Evolutionary conservation across 305 asterid species (phyloP).

Genomic region (Fraxinus platypoda): DNA sequence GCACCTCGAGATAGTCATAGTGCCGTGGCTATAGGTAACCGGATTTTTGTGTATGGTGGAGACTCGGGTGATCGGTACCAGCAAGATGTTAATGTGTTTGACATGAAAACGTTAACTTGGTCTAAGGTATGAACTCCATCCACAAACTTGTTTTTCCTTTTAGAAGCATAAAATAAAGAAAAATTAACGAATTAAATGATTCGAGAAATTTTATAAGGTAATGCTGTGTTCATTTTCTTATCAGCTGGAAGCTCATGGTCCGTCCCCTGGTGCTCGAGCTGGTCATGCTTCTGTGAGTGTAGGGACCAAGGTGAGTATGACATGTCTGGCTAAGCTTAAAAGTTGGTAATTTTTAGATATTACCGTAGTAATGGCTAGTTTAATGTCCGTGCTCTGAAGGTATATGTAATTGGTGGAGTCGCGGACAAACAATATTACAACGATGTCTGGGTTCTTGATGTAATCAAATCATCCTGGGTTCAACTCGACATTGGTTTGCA

Average conservation of each 20-base stretch:
- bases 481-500: slow-evolving; percentile 55
- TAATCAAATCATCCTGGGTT: slow-evolving; percentile 57
- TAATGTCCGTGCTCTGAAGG: slow-evolving; percentile 31
- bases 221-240: neutral
- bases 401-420: slow-evolving; percentile 84
- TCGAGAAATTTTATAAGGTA: neutral
- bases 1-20: slow-evolving; percentile 87
- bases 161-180: neutral
- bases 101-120: slow-evolving; percentile 66
- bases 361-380: neutral
- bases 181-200: neutral
- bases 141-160: neutral
- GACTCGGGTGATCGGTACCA: slow-evolving; percentile 93
- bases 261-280: slow-evolving; percentile 74
- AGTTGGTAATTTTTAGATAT: neutral
- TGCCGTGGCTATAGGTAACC: slow-evolving; percentile 61
- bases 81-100: slow-evolving; percentile 69
- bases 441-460: slow-evolving; percentile 82
- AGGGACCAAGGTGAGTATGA: slow-evolving; percentile 72
- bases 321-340: neutral
- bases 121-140: slow-evolving; percentile 51
- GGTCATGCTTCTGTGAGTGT: slow-evolving; percentile 83
- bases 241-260: slow-evolving; percentile 58
- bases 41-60: slow-evolving; percentile 73
- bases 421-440: slow-evolving; percentile 78